phyloP scores from a whole-genome alignment of 2,329 filamentous ascomycete genomes.

The Cladorrhinum sp. region DNA sequence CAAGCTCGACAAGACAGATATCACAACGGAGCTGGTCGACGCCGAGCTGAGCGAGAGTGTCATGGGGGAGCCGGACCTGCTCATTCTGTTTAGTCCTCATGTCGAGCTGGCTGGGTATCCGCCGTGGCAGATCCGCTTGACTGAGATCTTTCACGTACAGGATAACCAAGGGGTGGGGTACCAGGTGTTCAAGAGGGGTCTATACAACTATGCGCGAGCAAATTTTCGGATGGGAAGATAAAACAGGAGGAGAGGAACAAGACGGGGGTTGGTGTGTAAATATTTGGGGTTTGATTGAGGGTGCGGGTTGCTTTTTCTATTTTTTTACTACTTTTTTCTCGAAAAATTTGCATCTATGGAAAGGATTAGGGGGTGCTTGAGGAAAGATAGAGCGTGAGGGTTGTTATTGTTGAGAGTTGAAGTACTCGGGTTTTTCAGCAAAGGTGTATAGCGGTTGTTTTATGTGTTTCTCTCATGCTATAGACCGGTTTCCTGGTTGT shows the following conservation, averaged over 20 bases:
- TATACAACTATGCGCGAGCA: constrained; percentile 80
- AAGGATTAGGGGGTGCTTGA: not conserved
- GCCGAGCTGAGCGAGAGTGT: constrained; percentile 77
- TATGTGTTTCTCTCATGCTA: not conserved
- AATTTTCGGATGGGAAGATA: constrained; percentile 81
- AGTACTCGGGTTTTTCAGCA: not conserved
- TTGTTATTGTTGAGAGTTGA: not conserved
- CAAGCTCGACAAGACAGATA: constrained; percentile 77
- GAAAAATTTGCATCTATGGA: not conserved
- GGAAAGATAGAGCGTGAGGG: not conserved
- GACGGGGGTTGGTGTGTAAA: not conserved
- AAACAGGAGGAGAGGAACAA: not conserved
- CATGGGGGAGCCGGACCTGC: constrained; percentile 84
- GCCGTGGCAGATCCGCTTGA: constrained; percentile 92
- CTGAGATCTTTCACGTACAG: constrained; percentile 81
- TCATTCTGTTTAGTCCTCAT: constrained; percentile 81
- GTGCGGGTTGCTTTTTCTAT: not conserved
- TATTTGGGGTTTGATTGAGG: not conserved
- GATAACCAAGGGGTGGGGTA: constrained; percentile 86
- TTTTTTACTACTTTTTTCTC: not conserved
- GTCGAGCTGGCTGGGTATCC: constrained; percentile 88
- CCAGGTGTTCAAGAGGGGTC: constrained; percentile 81
- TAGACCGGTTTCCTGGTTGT: not conserved
- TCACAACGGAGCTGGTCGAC: constrained; percentile 82
- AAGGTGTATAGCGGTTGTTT: not conserved